phyloP scores from a whole-genome alignment of 345 rosid species.

The Lepidium didymum region DNA sequence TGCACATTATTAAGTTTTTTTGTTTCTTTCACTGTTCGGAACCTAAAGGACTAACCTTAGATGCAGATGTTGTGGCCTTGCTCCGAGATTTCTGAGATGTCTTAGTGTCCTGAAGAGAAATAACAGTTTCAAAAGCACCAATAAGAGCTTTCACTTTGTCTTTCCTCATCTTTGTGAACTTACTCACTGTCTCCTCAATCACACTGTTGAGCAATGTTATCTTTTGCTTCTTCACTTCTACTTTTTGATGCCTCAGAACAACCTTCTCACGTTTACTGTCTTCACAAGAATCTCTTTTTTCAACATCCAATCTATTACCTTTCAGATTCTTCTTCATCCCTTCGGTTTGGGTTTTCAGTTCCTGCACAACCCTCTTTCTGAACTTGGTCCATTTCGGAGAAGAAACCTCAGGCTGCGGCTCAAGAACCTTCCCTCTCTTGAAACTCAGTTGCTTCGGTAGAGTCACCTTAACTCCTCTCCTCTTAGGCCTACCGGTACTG shows the following conservation, averaged over 20 bases:
- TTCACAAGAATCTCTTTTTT: constrained; percentile 3
- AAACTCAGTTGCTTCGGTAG: constrained; percentile 31
- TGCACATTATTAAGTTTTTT: background rate
- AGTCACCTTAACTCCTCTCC: constrained; percentile 15
- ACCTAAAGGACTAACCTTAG: constrained; percentile 4
- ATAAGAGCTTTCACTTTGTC: constrained; percentile 86
- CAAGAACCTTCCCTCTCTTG: constrained; percentile 54
- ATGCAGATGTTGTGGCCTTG: constrained; percentile 28
- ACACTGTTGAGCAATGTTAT: constrained; percentile 54
- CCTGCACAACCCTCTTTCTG: constrained; percentile 33
- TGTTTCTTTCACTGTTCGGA: background rate
- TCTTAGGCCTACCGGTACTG: constrained; percentile 26
- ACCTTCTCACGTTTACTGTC: constrained; percentile 27
- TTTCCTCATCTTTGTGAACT: constrained; percentile 50
- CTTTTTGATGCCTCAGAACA: constrained; percentile 45
- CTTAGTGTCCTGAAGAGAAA: constrained; percentile 57
- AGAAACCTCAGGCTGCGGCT: constrained; percentile 30
- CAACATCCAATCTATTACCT: constrained; percentile 13
- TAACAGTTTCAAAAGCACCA: constrained; percentile 82
- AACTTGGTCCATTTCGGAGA: constrained; percentile 52
- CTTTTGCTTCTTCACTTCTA: constrained; percentile 37
- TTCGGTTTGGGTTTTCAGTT: constrained; percentile 27
- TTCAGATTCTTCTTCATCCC: constrained; percentile 16
- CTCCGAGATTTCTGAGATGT: constrained; percentile 15
- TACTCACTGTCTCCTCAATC: constrained; percentile 71